Evolutionary conservation across 306 rosid genomes (phyloP), one percentile per base, ranked within the genome.

Genomic region (Vicia sativa): DNA sequence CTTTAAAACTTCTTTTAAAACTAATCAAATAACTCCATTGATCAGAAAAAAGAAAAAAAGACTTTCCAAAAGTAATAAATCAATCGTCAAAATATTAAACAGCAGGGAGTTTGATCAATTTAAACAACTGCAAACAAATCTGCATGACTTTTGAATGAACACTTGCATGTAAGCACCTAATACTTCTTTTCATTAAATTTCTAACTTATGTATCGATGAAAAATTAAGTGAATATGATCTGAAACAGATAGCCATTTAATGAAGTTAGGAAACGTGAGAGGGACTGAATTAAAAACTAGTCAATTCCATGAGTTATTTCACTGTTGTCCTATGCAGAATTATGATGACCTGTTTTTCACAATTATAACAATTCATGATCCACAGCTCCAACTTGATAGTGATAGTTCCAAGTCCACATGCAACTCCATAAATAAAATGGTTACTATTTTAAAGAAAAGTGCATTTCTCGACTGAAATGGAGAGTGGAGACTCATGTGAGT

Each of bases 371-470:
- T 77, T 45, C 50, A 44, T 49, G 21, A 65, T 62, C 67, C 68
- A 54, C 68, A 54, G 18, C 75, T 68, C 29, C 75, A 73, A 44
- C 68, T 62, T 68, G 79, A 78, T 13, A 78, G 72, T 62, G 82
- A 73, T 73, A 74, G 68, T 73, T 71, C 41, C 75, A 58, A 23
- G 61, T 63, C n/a, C 68, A 57, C 5, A 41, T 41, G 55, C 54
- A 18, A 69, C 25, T 37, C 18, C 18, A 56, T 50, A 25, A 31
- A 58, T 58, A 34, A 23, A 53, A 49, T 11, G 21, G 60, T 45
- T 21, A 5, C 2, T 25, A 58, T 26, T 37, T 43, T 45, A 11
- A 25, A 46, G 29, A 11, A 23, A 41, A 50, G 3, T 29, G 35
- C 5, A n/a, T 19, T 15, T 42, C 15, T 52, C 26, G 31, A n/a